A percentile compares a stretch with the other conserved stretches of the same genome.
Conservation (phyloP, 805 yeast genomes). For the Zygosaccharomyces bisporus region DNA sequence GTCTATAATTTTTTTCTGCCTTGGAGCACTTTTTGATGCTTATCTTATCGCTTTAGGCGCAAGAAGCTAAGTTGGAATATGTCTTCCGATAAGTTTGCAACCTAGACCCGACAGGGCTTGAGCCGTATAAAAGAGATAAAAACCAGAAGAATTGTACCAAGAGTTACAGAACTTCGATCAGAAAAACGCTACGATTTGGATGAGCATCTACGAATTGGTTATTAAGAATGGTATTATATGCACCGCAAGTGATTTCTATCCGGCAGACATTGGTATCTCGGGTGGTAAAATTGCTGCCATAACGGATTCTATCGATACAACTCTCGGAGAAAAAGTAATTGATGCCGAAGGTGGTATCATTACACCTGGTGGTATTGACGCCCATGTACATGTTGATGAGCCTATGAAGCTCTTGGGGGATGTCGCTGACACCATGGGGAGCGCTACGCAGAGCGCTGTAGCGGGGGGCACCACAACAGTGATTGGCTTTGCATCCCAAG, state of each 20-base stretch:
- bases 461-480: constrained; percentile 52
- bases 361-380: constrained; percentile 52
- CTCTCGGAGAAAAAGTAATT: constrained; percentile 31
- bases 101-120: neutral
- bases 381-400: constrained; percentile 48
- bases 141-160: neutral
- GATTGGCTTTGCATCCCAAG: constrained; percentile 46
- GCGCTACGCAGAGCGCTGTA: constrained; percentile 45
- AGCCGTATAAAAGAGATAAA: neutral
- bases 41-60: constrained; percentile 4
- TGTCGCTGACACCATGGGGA: constrained; percentile 43
- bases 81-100: neutral
- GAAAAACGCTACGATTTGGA: neutral
- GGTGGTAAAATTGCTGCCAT: constrained; percentile 40
- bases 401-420: constrained; percentile 34
- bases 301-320: constrained; percentile 29
- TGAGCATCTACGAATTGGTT: constrained; percentile 19
- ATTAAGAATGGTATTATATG: constrained; percentile 14
- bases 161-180: neutral
- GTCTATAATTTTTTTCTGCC: neutral
- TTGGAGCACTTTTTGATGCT: neutral
- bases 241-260: constrained; percentile 18
- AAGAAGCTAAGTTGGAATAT: neutral
- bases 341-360: constrained; percentile 48
- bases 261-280: constrained; percentile 41